Evolutionary conservation across 805 yeast species (phyloP).

Genomic region (Monosporozyma unispora): DNA sequence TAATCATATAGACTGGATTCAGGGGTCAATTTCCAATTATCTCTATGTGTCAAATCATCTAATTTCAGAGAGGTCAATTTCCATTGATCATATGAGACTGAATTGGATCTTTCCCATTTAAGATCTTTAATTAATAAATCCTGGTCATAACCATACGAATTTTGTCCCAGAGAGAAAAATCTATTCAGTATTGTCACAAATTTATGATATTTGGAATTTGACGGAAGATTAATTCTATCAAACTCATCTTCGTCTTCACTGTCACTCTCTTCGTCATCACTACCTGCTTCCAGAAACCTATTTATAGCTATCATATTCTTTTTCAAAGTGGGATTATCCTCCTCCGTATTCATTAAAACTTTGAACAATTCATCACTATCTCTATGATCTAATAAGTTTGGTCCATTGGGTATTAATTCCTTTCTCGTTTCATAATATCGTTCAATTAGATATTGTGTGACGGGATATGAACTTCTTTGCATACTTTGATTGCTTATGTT

Average conservation of each 20-base stretch:
- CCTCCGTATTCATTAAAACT: neutral
- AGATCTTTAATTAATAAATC: slow-evolving; percentile 32
- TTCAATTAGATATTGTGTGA: slow-evolving; percentile 12
- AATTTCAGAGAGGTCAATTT: slow-evolving; percentile 48
- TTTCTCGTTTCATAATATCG: slow-evolving; percentile 7
- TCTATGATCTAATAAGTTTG: slow-evolving; percentile 3
- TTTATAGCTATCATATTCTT: neutral
- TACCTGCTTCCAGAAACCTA: neutral
- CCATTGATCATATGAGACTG: slow-evolving; percentile 59
- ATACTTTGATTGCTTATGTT: neutral
- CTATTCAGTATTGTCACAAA: neutral
- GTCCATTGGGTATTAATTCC: slow-evolving; percentile 2
- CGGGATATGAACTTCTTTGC: slow-evolving; percentile 7
- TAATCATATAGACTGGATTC: slow-evolving; percentile 64
- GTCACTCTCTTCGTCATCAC: neutral
- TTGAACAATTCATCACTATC: slow-evolving; percentile 7
- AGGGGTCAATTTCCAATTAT: slow-evolving; percentile 60
- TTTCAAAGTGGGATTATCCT: neutral
- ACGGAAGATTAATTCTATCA: neutral
- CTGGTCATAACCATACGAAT: slow-evolving; percentile 19
- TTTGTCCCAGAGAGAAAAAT: neutral
- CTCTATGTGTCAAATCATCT: slow-evolving; percentile 56
- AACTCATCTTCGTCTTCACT: neutral
- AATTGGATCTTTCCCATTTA: slow-evolving; percentile 37
- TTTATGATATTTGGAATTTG: neutral